Evolutionary conservation across 75 land plant genomes (phyloP).

Genomic region (Pinus tabuliformis): DNA sequence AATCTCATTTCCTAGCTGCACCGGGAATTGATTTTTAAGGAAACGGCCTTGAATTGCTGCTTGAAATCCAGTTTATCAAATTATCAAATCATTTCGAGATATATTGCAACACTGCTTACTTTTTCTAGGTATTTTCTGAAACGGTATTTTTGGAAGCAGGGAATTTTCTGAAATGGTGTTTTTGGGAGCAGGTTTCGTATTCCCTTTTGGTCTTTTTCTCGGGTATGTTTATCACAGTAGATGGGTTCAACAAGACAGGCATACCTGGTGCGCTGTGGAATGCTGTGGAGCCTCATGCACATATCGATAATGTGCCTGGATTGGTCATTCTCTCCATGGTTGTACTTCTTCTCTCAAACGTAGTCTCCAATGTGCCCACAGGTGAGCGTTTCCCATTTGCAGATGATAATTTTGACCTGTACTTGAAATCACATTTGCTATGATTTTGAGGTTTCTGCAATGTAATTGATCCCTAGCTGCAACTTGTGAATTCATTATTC

Average conservation of each 20-base stretch:
- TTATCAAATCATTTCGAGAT: background rate
- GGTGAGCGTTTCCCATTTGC: conserved; percentile 28
- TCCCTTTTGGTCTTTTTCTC: conserved; percentile 73
- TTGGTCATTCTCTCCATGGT: conserved; percentile 47
- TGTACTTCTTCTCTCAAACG: conserved; percentile 68
- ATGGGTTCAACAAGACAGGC: conserved; percentile 80
- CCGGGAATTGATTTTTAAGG: background rate
- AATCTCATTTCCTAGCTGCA: background rate
- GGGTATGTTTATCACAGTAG: conserved; percentile 82
- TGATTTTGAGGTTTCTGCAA: no score
- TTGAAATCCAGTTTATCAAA: background rate
- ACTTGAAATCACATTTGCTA: no score
- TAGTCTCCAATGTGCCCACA: conserved; percentile 88
- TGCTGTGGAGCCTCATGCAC: conserved; percentile 68
- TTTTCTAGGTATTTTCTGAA: background rate
- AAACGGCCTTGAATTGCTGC: background rate
- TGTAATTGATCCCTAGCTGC: no score
- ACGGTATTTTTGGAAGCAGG: conserved; percentile 10
- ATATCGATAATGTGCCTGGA: conserved; percentile 45
- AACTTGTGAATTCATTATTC: no score
- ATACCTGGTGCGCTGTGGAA: conserved; percentile 66
- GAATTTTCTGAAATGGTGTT: conserved; percentile 1
- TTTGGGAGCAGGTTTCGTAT: conserved; percentile 63
- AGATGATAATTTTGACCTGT: background rate
- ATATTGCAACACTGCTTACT: background rate